Percentiles rank a stretch among this genome's conserved stretches.
Evolutionary conservation across 1,284 basidiomycete genomes (phyloP).

Genomic region (Cutaneotrichosporon arboriforme): DNA sequence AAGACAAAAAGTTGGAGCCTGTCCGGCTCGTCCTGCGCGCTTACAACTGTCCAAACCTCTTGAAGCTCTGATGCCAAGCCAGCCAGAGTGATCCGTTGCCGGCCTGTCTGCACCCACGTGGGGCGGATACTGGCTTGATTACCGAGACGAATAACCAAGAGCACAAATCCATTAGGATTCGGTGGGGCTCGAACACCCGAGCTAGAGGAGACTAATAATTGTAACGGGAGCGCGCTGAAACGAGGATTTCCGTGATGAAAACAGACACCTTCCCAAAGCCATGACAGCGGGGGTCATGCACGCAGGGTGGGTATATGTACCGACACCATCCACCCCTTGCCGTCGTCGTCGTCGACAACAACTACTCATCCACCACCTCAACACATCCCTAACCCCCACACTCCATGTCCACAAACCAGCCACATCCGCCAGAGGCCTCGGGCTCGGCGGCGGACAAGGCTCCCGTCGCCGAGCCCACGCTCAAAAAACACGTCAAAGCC

Average conservation of each 20-base stretch:
- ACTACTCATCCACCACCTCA: neutral
- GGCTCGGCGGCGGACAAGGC: neutral
- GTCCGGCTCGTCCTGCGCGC: constrained; percentile 45
- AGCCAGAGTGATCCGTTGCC: constrained; percentile 47
- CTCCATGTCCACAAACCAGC: neutral
- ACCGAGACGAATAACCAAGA: constrained; percentile 34
- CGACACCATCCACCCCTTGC: no score
- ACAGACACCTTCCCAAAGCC: constrained; percentile 43
- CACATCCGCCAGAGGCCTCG: neutral
- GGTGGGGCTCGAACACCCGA: constrained; percentile 46
- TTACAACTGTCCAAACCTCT: constrained; percentile 43
- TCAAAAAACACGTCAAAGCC: neutral
- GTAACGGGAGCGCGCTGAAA: constrained; percentile 40
- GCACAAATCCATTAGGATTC: constrained; percentile 34
- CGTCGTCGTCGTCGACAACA: no score
- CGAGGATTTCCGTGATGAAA: constrained; percentile 37
- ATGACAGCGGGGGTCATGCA: constrained; percentile 23
- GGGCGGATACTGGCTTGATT: constrained; percentile 34
- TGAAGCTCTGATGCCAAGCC: constrained; percentile 42
- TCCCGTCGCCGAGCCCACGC: neutral
- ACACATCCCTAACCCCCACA: neutral
- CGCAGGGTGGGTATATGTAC: no score
- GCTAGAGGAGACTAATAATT: constrained; percentile 39
- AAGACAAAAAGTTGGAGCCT: constrained; percentile 40
- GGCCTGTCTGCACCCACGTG: constrained; percentile 32